Evolutionary conservation across 2,329 filamentous ascomycete genomes (phyloP).

Genomic region (Colletotrichum sp.): DNA sequence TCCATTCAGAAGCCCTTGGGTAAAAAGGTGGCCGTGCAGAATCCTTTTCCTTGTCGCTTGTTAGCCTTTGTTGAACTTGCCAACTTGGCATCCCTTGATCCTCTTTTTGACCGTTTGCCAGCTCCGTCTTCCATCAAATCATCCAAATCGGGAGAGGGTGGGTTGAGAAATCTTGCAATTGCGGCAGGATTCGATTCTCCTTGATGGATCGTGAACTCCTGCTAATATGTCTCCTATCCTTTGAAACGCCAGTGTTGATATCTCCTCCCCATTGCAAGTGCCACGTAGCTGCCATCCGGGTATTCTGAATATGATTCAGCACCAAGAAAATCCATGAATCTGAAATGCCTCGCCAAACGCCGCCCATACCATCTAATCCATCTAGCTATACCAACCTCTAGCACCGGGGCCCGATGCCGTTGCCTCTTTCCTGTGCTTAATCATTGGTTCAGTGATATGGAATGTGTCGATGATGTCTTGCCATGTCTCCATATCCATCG

Average conservation of each 20-base stretch:
- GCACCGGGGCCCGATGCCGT: constrained; percentile 55
- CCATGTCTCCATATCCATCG: constrained; percentile 87
- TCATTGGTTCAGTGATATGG: constrained; percentile 79
- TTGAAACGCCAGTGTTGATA: not conserved
- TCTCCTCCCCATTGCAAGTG: not conserved
- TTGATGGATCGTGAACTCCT: not conserved
- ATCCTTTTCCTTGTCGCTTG: not conserved
- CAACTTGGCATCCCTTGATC: not conserved
- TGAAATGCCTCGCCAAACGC: not conserved
- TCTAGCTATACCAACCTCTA: constrained; percentile 69
- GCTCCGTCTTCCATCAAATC: not conserved
- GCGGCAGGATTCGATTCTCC: not conserved
- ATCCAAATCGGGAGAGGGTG: not conserved
- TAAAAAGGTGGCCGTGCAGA: not conserved
- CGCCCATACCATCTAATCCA: not conserved
- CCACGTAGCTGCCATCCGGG: not conserved
- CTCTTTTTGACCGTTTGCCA: not conserved
- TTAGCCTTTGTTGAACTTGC: not conserved
- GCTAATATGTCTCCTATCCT: not conserved
- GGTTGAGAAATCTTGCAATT: not conserved
- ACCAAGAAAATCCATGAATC: not conserved
- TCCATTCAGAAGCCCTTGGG: not conserved
- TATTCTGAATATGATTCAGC: not conserved
- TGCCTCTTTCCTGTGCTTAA: constrained; percentile 77
- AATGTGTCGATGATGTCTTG: constrained; percentile 77